Conservation (phyloP, 768 basidiomycete genomes). For the Pleurotus djamor region DNA sequence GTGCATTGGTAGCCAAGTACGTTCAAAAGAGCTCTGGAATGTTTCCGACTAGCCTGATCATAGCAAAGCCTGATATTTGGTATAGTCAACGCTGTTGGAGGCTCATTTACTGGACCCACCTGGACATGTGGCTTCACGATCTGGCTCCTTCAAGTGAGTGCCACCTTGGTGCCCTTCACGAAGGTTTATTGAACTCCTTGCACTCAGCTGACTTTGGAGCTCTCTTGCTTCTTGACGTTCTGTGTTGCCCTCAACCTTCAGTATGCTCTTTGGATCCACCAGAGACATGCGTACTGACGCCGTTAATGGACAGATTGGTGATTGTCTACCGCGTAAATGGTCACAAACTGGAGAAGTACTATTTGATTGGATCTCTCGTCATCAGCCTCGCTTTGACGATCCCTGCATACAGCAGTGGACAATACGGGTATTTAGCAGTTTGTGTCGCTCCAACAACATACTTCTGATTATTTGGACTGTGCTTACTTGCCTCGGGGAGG, state of each 20-base stretch:
- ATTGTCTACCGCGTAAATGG: constrained; percentile 15
- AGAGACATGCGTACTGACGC: background rate
- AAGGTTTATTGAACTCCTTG: no score
- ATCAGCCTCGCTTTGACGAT: constrained; percentile 12
- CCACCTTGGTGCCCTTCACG: background rate
- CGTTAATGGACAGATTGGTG: constrained; percentile 12
- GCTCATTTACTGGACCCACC: constrained; percentile 10
- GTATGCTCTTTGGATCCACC: constrained; percentile 7
- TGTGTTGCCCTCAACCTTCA: constrained; percentile 18
- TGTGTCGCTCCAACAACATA: background rate
- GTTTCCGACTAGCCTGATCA: background rate
- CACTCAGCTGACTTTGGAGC: constrained; percentile 13
- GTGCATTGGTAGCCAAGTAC: constrained; percentile 16
- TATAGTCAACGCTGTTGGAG: constrained; percentile 15
- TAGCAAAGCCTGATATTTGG: constrained; percentile 14
- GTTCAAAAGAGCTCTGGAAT: background rate
- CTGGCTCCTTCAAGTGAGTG: constrained; percentile 14
- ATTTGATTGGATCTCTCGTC: constrained; percentile 12
- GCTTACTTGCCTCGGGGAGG: background rate
- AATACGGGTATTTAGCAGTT: constrained; percentile 15
- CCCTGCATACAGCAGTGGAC: constrained; percentile 16
- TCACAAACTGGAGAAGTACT: constrained; percentile 16
- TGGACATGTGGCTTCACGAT: constrained; percentile 16
- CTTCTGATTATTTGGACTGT: background rate
- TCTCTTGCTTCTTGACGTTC: constrained; percentile 17